Base-by-base conservation (phyloP, 495 filamentous ascomycete genomes). In the Daldinia concentrica region DNA sequence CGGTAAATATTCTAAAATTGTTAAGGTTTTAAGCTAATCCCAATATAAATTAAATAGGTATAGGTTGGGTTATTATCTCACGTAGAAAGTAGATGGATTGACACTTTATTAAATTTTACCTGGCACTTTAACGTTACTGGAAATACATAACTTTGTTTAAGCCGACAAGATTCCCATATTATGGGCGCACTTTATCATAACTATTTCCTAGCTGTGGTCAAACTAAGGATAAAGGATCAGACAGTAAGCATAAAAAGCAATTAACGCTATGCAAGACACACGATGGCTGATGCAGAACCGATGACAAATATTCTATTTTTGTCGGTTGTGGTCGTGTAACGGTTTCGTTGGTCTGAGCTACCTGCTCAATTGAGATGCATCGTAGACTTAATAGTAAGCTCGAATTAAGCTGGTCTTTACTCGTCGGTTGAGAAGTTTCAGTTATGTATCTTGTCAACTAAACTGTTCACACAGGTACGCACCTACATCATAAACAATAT, bases 271-370 rank as follows among this genome's bases (percentile, higher is more conserved):
- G 51, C 36, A 57, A 7, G 37, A 56, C 37, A 36, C 36, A 11
- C 11, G 9, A 32, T 24, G 9, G 62, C 26, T 58, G 52, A 57
- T 19, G 36, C 32, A 54, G 30, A 52, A 39, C 36, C 36, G 45
- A 34, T 56, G 30, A 37, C 36, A 51, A 51, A 24, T 3, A 19
- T 64, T 43, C 67, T 69, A 69, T 59, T 69, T 69, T 59, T 64
- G 34, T 64, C 41, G 12, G 12, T 54, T 1, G 30, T 24, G 15
- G 12, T 22, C n/a, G 63, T 58, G 29, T 29, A 51, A 36, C 27
- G 22, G 54, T 66, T 60, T 52, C 45, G 41, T 26, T 55, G 12
- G 0, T 43, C 36, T 8, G 24, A 50, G 24, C 26, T 26, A 48
- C 58, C 58, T 60, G 27, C 58, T 48, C 14, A 30, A 29, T 48